Evolutionary conservation across 2,329 filamentous ascomycete genomes (phyloP).

Genomic region (Hypoxylon sp.): DNA sequence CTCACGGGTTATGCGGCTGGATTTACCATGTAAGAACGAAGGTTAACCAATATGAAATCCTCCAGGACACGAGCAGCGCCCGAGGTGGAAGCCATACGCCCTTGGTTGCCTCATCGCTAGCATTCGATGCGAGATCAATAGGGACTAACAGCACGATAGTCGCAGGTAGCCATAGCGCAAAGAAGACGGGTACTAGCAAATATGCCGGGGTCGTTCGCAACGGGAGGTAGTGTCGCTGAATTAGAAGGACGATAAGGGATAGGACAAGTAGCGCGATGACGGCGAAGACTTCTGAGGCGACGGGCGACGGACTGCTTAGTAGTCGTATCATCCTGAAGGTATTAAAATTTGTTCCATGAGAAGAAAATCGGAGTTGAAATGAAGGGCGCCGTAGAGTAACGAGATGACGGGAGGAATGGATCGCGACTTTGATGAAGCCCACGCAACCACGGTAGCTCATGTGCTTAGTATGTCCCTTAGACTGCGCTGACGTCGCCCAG

Average conservation of each 20-base stretch:
- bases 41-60: constrained; percentile 96
- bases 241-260: constrained; percentile 80
- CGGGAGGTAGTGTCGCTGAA: constrained; percentile 90
- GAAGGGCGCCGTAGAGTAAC: constrained; percentile 20
- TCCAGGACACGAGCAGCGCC: constrained; percentile 87
- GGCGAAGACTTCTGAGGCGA: constrained; percentile 85
- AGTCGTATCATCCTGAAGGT: constrained; percentile 63
- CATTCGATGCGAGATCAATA: constrained; percentile 92
- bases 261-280: constrained; percentile 78
- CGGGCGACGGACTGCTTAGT: constrained; percentile 68
- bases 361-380: constrained; percentile 14
- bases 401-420: constrained; percentile 20
- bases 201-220: constrained; percentile 91
- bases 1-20: constrained; percentile 5
- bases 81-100: constrained; percentile 89
- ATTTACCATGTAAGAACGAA: constrained; percentile 91
- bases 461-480: neutral
- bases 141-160: constrained; percentile 93
- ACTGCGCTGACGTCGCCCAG: neutral
- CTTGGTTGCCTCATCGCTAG: constrained; percentile 74
- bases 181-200: constrained; percentile 91
- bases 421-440: constrained; percentile 3
- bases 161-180: constrained; percentile 92
- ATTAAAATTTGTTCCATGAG: constrained; percentile 56
- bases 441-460: neutral